Evolutionary conservation across 2,329 filamentous ascomycete species (phyloP), one percentile per base, ranked within the genome.

Genomic region (Talaromyces sp.): DNA sequence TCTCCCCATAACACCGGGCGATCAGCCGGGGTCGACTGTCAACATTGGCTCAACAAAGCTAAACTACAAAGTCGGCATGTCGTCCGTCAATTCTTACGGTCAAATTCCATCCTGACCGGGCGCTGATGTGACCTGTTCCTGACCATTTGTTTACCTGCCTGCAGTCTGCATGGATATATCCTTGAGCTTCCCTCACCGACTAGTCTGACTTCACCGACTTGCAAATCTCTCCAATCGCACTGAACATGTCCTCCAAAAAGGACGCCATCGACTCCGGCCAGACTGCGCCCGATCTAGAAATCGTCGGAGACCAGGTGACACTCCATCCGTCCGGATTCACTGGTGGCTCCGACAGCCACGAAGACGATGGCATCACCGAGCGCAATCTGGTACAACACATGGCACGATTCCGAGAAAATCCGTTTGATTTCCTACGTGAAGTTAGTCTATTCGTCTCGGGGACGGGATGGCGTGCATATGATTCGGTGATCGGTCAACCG

Each of bases 391-490:
- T 84, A 60, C 88, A 90, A 76, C 88, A 93, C 74, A 95, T 95
- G 84, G 90, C 91, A 58, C 90, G 93, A 54, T 97, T 98, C 77
- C 88, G 94, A 65, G 80, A 90, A 64, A 84, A 85, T 63, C 88
- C 88, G 1, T 80, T 90, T 68, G 84, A 93, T 68, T 98, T 98
- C 76, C 87, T 98, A 35, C 92, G 93, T 70, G 95, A 99, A 81
- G 90, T 99, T 39, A 95, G 91, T 56, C 84, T 97, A 39, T 93
- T 98, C 78, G 90, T 98, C 68, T 94, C 92, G 13, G 95, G 95
- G 63, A 90, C 91, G 60, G 94, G 93, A 75, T 99, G 95, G 95
- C 91, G 95, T 67, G 92, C 91, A 66, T 99, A 99, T 81, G 92
- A 98, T 74, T 83, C 90, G 67, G 85, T 93, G 68, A 89, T 98